Conservation (phyloP, 192 early-diverging fungal genomes). For the Backusella luteola region DNA sequence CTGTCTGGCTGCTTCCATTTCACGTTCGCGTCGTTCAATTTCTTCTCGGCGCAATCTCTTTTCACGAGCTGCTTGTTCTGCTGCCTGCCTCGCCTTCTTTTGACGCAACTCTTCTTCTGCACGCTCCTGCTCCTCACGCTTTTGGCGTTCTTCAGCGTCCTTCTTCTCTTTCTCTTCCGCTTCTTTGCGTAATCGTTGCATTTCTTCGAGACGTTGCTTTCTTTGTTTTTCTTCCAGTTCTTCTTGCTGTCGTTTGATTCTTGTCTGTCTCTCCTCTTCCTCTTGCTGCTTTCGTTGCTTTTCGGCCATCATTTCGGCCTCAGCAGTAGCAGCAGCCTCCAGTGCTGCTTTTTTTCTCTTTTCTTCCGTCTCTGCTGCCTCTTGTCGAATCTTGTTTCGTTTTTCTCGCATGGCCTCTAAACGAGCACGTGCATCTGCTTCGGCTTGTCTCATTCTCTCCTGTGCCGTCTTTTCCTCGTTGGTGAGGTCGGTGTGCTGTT, state of each 20-base stretch:
- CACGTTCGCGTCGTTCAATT: constrained; percentile 19
- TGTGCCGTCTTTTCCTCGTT: constrained; percentile 37
- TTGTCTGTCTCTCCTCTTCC: constrained; percentile 21
- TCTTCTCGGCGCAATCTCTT: constrained; percentile 21
- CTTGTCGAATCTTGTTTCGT: constrained; percentile 26
- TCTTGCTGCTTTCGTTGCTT: constrained; percentile 36
- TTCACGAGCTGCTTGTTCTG: constrained; percentile 28
- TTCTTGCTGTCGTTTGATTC: constrained; percentile 16
- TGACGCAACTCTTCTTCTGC: constrained; percentile 37
- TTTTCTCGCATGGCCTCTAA: constrained; percentile 31
- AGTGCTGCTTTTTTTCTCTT: constrained; percentile 18
- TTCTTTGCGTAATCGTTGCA: constrained; percentile 5
- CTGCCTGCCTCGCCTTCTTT: constrained; percentile 33
- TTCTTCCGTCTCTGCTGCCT: constrained; percentile 39
- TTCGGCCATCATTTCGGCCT: constrained; percentile 35
- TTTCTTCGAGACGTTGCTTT: constrained; percentile 11
- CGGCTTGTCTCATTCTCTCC: constrained; percentile 44
- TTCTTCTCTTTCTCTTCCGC: constrained; percentile 16
- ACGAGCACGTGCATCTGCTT: constrained; percentile 37
- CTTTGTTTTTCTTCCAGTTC: constrained; percentile 17
- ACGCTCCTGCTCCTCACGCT: constrained; percentile 34
- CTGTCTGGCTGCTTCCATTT: constrained; percentile 23
- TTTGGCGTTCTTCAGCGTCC: constrained; percentile 34
- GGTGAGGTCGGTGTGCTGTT: constrained; percentile 3
- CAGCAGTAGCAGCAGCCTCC: constrained; percentile 26